Evolutionary conservation across 352 stramenopile genomes (phyloP), one percentile per base, ranked within the genome.

Genomic region (Achlya hypogyna): DNA sequence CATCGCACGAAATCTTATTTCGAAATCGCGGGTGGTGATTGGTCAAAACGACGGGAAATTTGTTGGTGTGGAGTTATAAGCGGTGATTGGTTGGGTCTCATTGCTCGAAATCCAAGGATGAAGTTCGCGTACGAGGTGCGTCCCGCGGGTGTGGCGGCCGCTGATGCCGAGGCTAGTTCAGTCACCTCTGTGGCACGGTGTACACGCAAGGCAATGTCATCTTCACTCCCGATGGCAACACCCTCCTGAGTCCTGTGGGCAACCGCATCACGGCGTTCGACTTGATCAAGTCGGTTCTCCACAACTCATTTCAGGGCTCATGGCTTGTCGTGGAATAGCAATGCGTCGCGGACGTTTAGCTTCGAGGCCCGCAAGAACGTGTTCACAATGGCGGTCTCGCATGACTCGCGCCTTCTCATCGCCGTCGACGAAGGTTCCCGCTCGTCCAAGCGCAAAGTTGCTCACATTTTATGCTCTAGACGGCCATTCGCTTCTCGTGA

Each of bases 211-310:
- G 89, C 70, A 98, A 97, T 71, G 81, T 98, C 16, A 69, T 96
- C 34, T 98, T 97, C 73, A 96, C 93, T 52, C 87, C 91, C 23
- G 89, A 97, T 52, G 89, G 93, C 54, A 98, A 97, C 75, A 88
- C 79, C 40, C 78, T 98, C 51, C 77, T 97, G 54, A 96, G 85
- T 60, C 88, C 92, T 35, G 92, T 98, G 35, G 89, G 93, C 53
- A 98, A 98, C 76, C 89, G 93, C 69, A 95, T 98, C 72, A 96
- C 89, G 27, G 84, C 96, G 69, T 97, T 98, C 71, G 92, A 98
- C 69, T 79, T 98, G 74, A 85, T 93, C 77, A 91, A 95, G 87
- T 96, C 62, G 74, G 82, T 86, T 0, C n/a, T 38, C 14, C 27
- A 4, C 5, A 40, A 35, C 25, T 31, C 12, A 58, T 62, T 65